Conservation (phyloP, 768 basidiomycete genomes). For the Gloeostereum incarnatum region DNA sequence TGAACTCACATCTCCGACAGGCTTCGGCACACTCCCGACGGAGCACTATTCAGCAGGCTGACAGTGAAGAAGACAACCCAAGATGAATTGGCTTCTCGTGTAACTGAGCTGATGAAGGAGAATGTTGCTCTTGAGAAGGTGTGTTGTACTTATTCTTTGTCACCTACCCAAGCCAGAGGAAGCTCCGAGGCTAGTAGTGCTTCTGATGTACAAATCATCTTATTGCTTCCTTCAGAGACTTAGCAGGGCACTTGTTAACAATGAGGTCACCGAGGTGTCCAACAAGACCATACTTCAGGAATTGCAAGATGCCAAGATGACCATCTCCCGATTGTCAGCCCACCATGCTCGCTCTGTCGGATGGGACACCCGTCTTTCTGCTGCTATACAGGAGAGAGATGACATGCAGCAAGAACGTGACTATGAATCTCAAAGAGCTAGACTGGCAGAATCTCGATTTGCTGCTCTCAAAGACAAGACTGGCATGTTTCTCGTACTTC, state of each 20-base stretch:
- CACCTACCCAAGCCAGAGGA: conserved; percentile 1
- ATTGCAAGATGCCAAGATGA: conserved; percentile 61
- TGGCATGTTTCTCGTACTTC: conserved; percentile 26
- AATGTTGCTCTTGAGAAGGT: conserved; percentile 58
- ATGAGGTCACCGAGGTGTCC: conserved; percentile 72
- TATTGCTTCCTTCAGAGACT: conserved; percentile 42
- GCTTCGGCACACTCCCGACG: conserved; percentile 3
- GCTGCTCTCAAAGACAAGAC: conserved; percentile 58
- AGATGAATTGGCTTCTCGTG: conserved; percentile 20
- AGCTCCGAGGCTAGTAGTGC: too few species aligned
- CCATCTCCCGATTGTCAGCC: conserved; percentile 57
- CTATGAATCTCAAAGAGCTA: conserved; percentile 55
- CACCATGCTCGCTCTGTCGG: conserved; percentile 65
- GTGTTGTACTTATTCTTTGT: conserved; percentile 2
- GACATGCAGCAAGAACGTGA: conserved; percentile 82
- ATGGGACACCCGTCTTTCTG: conserved; percentile 56
- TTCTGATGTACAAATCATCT: conserved; percentile 5
- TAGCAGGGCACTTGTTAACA: conserved; percentile 71
- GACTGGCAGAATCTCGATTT: conserved; percentile 58
- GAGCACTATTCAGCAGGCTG: neutral
- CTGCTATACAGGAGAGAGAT: conserved; percentile 66
- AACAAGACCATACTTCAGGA: conserved; percentile 68
- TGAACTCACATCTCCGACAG: conserved; percentile 3
- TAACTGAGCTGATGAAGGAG: conserved; percentile 37
- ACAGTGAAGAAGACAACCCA: conserved; percentile 10